Base-by-base conservation (phyloP, 148 eudicot genomes). In the Persicaria tinctoria region DNA sequence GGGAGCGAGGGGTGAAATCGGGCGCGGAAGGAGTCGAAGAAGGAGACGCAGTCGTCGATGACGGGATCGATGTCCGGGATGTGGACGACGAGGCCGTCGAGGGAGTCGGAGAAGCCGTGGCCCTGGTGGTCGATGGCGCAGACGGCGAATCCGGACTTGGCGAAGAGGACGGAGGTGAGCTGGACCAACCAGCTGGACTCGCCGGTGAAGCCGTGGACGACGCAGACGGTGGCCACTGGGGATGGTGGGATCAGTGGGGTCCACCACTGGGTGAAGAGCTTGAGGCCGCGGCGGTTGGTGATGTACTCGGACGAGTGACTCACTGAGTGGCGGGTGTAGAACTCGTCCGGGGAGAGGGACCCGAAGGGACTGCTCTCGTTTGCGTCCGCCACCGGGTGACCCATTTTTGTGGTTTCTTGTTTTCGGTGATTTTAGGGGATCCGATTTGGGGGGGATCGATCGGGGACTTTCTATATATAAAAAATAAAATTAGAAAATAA, bases 201-300 rank as follows among this genome's bases (percentile, higher is more conserved):
- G 74, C 99, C 97, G 54, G 99, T 92, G 94, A 75, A 95, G 76
- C 99, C 99, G 73, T 95, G 98, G 41, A 95, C 92, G 64, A 87
- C 83, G 77, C 87, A 86, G 70, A 95, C 78, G 10, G 80, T 64
- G 68, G 85, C 95, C 4, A 72, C 0, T 32, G 38, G 38, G 16
- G 73, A 79, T n/a, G n/a, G n/a, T 55, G 5, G 80, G 56, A 17
- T 78, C 14, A 80, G 82, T 8, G 98, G 98, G 79, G 80, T 57
- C 99, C 99, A 95, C 81, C 77, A 86, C 50, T 95, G 99, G 23
- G 97, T 92, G 87, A 90, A 95, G 76, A 95, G 96, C 76, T 85
- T 87, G 70, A 95, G 82, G 14, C 90, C 93, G 1, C 88, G 82
- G 0, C 93, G 64, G 80, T 88, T 84, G 54, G 99, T 90, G 79